Evolutionary conservation across 148 eudicot genomes (phyloP).

Genomic region (Rhododendron vialii): DNA sequence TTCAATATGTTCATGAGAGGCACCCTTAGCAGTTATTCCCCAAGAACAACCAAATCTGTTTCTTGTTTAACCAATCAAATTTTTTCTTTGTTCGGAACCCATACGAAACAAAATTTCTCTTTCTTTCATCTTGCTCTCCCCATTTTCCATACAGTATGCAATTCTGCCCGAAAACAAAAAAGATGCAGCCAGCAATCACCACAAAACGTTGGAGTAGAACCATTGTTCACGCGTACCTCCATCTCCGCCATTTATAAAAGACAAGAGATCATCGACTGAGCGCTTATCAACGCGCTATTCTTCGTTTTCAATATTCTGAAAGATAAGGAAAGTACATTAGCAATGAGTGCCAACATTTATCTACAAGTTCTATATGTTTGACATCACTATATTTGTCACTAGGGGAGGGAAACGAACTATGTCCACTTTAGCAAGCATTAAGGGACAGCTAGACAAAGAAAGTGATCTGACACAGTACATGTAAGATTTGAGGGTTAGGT

Average conservation of each 20-base stretch:
- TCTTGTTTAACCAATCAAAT: neutral
- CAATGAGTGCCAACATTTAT: neutral
- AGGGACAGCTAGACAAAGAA: neutral
- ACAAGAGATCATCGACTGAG: conserved; percentile 79
- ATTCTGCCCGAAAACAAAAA: neutral
- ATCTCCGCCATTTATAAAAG: conserved; percentile 69
- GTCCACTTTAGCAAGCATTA: neutral
- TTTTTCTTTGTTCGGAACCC: neutral
- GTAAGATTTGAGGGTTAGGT: no score
- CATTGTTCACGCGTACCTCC: conserved; percentile 33
- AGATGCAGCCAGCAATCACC: neutral
- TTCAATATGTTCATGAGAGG: neutral
- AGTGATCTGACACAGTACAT: neutral
- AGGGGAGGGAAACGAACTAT: neutral
- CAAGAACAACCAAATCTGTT: neutral
- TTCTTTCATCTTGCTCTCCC: neutral
- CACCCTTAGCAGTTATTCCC: neutral
- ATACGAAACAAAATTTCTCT: neutral
- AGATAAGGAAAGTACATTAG: conserved; percentile 16
- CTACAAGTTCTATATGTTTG: neutral
- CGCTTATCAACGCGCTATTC: conserved; percentile 70
- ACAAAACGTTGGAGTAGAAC: neutral
- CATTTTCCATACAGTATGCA: neutral
- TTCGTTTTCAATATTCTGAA: conserved; percentile 55
- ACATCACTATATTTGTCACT: neutral